Base-by-base conservation (phyloP, 2,329 filamentous ascomycete genomes). In the Fusarium lateritium region DNA sequence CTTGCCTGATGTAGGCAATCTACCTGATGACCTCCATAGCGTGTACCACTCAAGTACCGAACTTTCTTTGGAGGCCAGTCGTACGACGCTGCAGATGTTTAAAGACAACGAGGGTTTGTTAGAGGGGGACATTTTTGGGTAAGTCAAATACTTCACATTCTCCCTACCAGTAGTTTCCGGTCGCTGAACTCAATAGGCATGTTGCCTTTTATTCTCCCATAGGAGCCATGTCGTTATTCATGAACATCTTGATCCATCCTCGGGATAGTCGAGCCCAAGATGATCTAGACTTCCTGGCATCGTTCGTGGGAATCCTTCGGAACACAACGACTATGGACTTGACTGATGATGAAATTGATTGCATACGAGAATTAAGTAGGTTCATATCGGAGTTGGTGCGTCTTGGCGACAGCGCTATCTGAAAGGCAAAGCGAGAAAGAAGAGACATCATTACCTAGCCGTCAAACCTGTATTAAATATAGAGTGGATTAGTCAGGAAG, bases 11-110 rank as follows among this genome's bases (percentile, higher is more conserved):
- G 55, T 43, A 31, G 43, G 51, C 4, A 43, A 22, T 6, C 17
- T 60, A 0, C 57, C 55, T 6, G 28, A 60, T 0, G 55, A 51
- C 11, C 39, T 60, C 1, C 55, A 60, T 3, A 43, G 24, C 1
- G 55, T 60, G 10, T 60, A 60, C 34, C 55, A 60, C 15, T 60
- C 55, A 2, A 60, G 57, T 1, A 60, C 54, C 11, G 55, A 60
- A n/a, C 15, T 60, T 2, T 60, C 55, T 2, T 42, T 60, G 0
- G 36, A 33, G 1, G 57, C 57, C 3, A 60, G 57, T 15, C 55
- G 57, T 1, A 60, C 22, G 1, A 60, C 31, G 3, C 17, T 60
- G 0, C 43, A 31, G 1, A 60, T 43, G 2, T 38, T 42, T 2
- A 51, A 43, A 19, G 13, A 4, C 5, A 7, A 26, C 3, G 15